A percentile compares a stretch with the other conserved stretches of the same genome.
Conservation (phyloP, 2,329 filamentous ascomycete genomes). For the Colletotrichum endophyticum region DNA sequence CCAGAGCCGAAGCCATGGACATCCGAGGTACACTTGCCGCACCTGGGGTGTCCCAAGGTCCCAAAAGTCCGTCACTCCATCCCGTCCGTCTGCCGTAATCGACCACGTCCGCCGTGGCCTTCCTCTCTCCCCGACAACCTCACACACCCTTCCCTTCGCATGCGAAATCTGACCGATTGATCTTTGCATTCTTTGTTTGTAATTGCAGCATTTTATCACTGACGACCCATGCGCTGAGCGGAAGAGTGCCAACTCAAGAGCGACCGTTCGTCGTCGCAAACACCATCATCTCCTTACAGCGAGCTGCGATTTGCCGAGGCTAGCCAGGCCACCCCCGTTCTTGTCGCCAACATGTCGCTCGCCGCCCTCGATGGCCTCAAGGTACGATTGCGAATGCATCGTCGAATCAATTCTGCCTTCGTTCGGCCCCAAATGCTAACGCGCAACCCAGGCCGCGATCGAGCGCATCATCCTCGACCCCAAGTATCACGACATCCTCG, state of each 20-base stretch:
- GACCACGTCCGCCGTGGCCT: background rate
- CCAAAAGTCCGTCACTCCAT: background rate
- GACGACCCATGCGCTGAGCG: constrained; percentile 1
- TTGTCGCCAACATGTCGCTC: constrained; percentile 12
- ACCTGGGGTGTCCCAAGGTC: background rate
- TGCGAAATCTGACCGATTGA: background rate
- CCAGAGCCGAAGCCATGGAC: constrained; percentile 13
- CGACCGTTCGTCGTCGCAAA: background rate
- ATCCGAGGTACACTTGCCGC: constrained; percentile 11
- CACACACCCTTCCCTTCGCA: background rate
- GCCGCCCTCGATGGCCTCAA: constrained; percentile 19
- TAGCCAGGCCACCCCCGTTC: background rate
- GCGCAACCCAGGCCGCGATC: constrained; percentile 61
- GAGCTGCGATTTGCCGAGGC: constrained; percentile 15
- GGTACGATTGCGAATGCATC: background rate
- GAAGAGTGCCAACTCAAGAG: background rate
- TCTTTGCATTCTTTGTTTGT: background rate
- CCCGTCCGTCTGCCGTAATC: background rate
- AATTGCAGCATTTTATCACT: background rate
- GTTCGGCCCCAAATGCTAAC: background rate
- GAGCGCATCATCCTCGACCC: constrained; percentile 84
- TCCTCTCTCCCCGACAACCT: background rate
- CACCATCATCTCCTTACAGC: background rate
- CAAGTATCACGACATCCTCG: constrained; percentile 81
- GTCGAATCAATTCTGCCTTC: background rate